Evolutionary conservation across 2,329 filamentous ascomycete species (phyloP).

Genomic region (Dactylellina drechsleri): DNA sequence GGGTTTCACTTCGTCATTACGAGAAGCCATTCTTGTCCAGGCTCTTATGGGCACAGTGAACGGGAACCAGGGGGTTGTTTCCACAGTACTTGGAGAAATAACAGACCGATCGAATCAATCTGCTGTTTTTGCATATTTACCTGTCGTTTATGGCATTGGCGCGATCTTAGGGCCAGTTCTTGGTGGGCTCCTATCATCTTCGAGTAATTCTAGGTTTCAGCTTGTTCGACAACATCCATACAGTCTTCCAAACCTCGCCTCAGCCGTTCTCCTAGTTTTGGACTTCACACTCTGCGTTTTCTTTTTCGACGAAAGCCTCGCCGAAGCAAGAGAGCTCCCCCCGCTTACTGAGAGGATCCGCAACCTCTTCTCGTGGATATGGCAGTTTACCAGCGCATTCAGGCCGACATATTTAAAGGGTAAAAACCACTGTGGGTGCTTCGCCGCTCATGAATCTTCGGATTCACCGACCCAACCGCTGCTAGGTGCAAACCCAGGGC

Average conservation of each 20-base stretch:
- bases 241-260: slow-evolving; percentile 82
- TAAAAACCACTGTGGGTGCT: slow-evolving; percentile 2
- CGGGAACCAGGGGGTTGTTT: slow-evolving; percentile 84
- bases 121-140: slow-evolving; percentile 89
- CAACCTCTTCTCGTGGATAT: slow-evolving; percentile 73
- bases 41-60: slow-evolving; percentile 91
- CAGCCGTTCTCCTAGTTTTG: slow-evolving; percentile 75
- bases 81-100: slow-evolving; percentile 91
- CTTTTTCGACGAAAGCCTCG: slow-evolving; percentile 86
- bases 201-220: slow-evolving; percentile 62
- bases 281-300: slow-evolving; percentile 79
- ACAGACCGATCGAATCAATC: slow-evolving; percentile 96
- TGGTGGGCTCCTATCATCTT: slow-evolving; percentile 83
- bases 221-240: slow-evolving; percentile 75
- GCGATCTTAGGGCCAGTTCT: slow-evolving; percentile 91
- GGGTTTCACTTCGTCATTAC: slow-evolving; percentile 83
- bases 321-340: slow-evolving; percentile 72
- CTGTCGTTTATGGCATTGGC: slow-evolving; percentile 93
- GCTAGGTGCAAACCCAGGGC: slow-evolving; percentile 7
- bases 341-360: slow-evolving; percentile 70
- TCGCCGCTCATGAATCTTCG: not conserved
- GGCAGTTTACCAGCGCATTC: slow-evolving; percentile 68
- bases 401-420: slow-evolving; percentile 29
- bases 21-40: slow-evolving; percentile 87
- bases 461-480: slow-evolving; percentile 30